Evolutionary conservation across 108 stramenopile species (phyloP), one percentile per base, ranked within the genome.

Genomic region (Schizochytrium sp.): DNA sequence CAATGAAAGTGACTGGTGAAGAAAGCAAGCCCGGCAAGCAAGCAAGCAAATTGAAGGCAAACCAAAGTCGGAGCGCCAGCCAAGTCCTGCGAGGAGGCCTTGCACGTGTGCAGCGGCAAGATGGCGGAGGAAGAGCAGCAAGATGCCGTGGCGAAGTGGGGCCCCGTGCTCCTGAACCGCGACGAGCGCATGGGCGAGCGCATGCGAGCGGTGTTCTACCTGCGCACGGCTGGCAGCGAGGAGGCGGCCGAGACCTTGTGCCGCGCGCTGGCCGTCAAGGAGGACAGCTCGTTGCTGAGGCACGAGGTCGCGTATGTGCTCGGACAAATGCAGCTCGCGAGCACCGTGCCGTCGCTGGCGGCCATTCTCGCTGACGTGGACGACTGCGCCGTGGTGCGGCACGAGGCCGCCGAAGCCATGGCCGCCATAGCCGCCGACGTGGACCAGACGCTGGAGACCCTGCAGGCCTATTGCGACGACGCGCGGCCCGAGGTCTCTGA

Each of bases 251-350:
- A 89, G 25, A 89, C 92, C 10, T 92, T 97, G 4, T 89, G 91
- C 44, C 55, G 83, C 10, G 94, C 94, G 59, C 89, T 97, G 10
- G 47, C 60, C 14, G 90, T 93, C 53, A 43, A 72, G 43, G 58
- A 88, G 21, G 96, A 97, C 89, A 97, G 98, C 76, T 93, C 95
- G 0, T 92, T 99, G 21, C 90, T 99, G 41, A 93, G 99, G 19
- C 99, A 99, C 90, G 99, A 99, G 93, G 95, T 98, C 87, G 98
- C 98, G 45, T 99, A 98, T 91, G 97, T 98, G 8, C 90, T 99
- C 72, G 99, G 99, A 44, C 99, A 99, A 88, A 91, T 99, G 89
- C 92, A 96, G 34, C 93, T 97, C 87, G 89, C 90, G 21, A 44
- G 89, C 91, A 58, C 95, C 89, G 87, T 94, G 93, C 87, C 90